phyloP scores from a whole-genome alignment of 2,329 filamentous ascomycete genomes.

The Epichloe uncinata region DNA sequence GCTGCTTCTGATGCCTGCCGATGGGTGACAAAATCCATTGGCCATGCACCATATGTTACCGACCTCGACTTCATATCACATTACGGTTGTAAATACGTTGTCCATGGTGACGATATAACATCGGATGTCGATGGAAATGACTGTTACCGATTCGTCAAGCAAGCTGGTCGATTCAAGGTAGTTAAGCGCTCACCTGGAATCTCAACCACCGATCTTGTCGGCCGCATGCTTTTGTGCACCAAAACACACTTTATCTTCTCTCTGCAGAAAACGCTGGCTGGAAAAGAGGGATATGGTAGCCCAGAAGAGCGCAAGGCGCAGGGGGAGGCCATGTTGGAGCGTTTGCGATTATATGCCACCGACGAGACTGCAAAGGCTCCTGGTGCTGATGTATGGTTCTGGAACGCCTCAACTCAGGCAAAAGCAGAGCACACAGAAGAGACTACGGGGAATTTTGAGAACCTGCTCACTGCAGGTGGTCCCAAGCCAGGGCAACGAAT shows the following conservation, averaged over 20 bases:
- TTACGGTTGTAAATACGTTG: conserved; percentile 90
- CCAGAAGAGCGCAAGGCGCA: conserved; percentile 50
- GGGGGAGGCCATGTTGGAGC: conserved; percentile 60
- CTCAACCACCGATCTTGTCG: conserved; percentile 94
- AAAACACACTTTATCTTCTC: conserved; percentile 84
- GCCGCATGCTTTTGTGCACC: conserved; percentile 94
- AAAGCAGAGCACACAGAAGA: conserved; percentile 31
- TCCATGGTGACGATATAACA: conserved; percentile 94
- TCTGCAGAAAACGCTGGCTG: conserved; percentile 53
- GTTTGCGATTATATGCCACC: conserved; percentile 76
- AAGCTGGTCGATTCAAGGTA: conserved; percentile 85
- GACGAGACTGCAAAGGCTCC: conserved; percentile 69
- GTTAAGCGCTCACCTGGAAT: conserved; percentile 95
- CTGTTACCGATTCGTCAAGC: conserved; percentile 96
- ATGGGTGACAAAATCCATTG: conserved; percentile 77
- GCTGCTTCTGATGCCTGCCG: conserved; percentile 89
- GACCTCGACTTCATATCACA: conserved; percentile 86
- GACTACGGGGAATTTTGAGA: conserved; percentile 51
- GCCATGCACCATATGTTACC: conserved; percentile 87
- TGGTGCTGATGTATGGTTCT: conserved; percentile 77
- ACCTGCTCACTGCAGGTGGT: conserved; percentile 56
- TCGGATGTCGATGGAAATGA: conserved; percentile 88
- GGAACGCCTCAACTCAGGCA: conserved; percentile 44
- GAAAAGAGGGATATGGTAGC: conserved; percentile 59
- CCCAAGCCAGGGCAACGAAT: conserved; percentile 69